phyloP scores from a whole-genome alignment of 768 basidiomycete genomes.

The Mrakia gelida region DNA sequence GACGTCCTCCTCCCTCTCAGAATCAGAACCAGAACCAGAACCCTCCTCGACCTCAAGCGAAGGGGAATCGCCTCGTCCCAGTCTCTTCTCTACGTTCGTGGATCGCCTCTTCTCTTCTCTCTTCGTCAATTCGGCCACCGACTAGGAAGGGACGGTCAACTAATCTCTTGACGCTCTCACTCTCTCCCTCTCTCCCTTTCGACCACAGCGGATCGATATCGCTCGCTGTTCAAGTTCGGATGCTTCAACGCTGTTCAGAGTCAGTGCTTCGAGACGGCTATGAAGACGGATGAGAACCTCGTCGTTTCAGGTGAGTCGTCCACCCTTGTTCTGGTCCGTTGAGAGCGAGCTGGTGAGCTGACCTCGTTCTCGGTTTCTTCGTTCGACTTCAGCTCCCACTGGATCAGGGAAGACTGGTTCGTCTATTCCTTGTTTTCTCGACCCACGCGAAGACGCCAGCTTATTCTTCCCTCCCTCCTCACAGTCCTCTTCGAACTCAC shows the following conservation, averaged over 20 bases:
- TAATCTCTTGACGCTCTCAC: background rate
- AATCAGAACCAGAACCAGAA: background rate
- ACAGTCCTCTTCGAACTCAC: constrained; percentile 73
- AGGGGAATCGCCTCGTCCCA: background rate
- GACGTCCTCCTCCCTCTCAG: background rate
- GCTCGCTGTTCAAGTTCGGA: constrained; percentile 76
- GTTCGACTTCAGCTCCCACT: constrained; percentile 63
- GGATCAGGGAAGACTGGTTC: constrained; percentile 88
- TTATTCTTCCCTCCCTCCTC: too few species aligned
- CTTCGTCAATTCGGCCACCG: background rate
- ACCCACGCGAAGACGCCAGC: too few species aligned
- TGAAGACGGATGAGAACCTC: constrained; percentile 47
- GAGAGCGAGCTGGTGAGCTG: background rate
- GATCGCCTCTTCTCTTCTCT: background rate
- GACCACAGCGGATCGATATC: constrained; percentile 68
- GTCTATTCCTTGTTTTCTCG: background rate
- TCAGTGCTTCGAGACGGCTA: constrained; percentile 50
- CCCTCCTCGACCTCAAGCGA: background rate
- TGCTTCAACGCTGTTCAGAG: constrained; percentile 91
- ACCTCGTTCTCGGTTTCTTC: background rate
- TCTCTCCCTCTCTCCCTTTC: background rate
- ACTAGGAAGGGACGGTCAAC: too few species aligned
- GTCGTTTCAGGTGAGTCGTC: constrained; percentile 38
- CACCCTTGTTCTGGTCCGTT: background rate
- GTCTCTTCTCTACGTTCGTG: constrained; percentile 15